Evolutionary conservation across 306 rosid species (phyloP).

Genomic region (Gleditsia sinensis): DNA sequence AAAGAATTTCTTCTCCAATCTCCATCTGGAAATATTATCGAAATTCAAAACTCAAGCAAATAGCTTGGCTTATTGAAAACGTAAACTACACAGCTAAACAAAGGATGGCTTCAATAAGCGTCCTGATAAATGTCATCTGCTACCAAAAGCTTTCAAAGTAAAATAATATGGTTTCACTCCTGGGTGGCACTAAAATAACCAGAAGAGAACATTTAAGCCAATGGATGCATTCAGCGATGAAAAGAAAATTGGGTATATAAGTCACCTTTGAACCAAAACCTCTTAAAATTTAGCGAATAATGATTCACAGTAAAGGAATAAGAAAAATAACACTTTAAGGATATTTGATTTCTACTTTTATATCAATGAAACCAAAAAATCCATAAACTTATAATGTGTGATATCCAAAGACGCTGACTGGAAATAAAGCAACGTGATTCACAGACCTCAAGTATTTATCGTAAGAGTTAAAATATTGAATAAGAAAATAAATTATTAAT

Average conservation of each 20-base stretch:
- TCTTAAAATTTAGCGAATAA: not conserved
- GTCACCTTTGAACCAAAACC: not conserved
- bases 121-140: not conserved
- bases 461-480: not conserved
- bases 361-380: not conserved
- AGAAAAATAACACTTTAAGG: slow-evolving; percentile 16
- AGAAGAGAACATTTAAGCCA: not conserved
- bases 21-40: not conserved
- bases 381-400: slow-evolving; percentile 5
- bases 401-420: slow-evolving; percentile 4
- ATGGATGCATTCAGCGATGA: not conserved
- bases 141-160: not conserved
- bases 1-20: not conserved
- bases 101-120: not conserved
- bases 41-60: not conserved
- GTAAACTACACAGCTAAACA: not conserved
- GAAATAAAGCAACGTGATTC: slow-evolving; percentile 8
- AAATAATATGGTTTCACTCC: not conserved
- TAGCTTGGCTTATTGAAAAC: not conserved
- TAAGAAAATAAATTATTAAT: not conserved
- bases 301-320: not conserved
- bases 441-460: not conserved
- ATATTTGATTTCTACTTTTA: not conserved
- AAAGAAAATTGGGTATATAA: not conserved
- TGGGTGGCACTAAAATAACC: not conserved